Base-by-base conservation (phyloP, 371 early-diverging fungal species). In the Chytridiales sp. region DNA sequence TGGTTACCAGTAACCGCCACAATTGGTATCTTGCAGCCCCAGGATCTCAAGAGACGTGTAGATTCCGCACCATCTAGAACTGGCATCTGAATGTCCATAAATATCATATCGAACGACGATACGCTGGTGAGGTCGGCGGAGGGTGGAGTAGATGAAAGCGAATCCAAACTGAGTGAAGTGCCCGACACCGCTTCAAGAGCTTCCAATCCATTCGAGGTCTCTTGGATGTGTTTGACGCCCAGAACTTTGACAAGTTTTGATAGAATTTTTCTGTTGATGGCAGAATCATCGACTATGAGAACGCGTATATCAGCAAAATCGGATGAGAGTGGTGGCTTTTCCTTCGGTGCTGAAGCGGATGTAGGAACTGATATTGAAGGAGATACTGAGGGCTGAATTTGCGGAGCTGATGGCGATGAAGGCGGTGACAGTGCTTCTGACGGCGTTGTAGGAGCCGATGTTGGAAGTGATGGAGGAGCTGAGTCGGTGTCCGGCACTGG, bases 41-140 rank as follows among this genome's bases (percentile, higher is more conserved):
- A n/a, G n/a, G n/a, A n/a, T n/a, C n/a, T n/a, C n/a, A n/a, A n/a
- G n/a, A n/a, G n/a, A n/a, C 41, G n/a, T 17, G 66, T 62, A 1
- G 59, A 46, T 21, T 61, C 55, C n/a, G 40, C 30, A 3, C 70
- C 70, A 40, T 48, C 51, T 53, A 65, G 56, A 17, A 58, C 32
- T 0, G 70, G 70, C 70, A 69, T 65, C 34, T 65, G 62, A 24
- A 66, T 42, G 46, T 69, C 69, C 31, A 69, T 65, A 1, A 69
- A 56, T 1, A 69, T 47, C 32, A 52, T 27, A 38, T 54, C 59
- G 31, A 53, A 58, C n/a, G n/a, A n/a, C n/a, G n/a, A n/a, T n/a
- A n/a, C 11, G 17, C 17, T 8, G 38, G 11, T 8, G 17, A 38
- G 38, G 38, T 17, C 38, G 8, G 8, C 17, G 38, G 11, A 17